Evolutionary conservation across 176 grass and related monocot genomes (phyloP), one percentile per base, ranked within the genome.

Genomic region (Tuctoria greenei): DNA sequence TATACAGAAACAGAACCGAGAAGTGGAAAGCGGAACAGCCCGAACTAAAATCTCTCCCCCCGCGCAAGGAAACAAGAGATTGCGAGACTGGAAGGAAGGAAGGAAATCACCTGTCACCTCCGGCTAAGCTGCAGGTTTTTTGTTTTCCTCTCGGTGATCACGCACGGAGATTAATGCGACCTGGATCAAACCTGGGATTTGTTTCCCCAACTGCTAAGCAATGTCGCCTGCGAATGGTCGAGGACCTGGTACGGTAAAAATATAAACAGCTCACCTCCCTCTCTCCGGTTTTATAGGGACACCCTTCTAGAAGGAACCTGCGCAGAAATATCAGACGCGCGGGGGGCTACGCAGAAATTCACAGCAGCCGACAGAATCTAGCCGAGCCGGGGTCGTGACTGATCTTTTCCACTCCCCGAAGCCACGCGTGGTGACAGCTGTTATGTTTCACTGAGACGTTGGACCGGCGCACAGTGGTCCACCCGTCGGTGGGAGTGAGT

Each of bases 361-460:
- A 25, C 43, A 2, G 74, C 23, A 68, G 67, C 80, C 24, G 41
- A 72, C 84, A n/a, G 79, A 71, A 87, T 87, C 79, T 74, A 0
- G 73, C 61, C 14, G 26, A 0, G 73, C 61, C 14, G 26, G 24
- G 21, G 51, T 49, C 72, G 47, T 21, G 14, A 43, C 16, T 13
- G 51, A 52, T 61, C 14, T 44, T 25, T 41, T 25, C 10, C 39
- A 5, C 27, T 45, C 0, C 8, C 15, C 45, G 7, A 17, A 9
- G 50, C 4, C 13, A 9, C 47, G 20, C 42, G 42, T 18, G 1
- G 1, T 0, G 0, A 5, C 5, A 1, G 3, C 1, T 1, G 8
- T 0, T 1, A 15, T 1, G 0, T 1, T 0, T 70, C 10, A 0
- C 78, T 60, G 79, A 25, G 0, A 5, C 0, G 28, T 40, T 28